phyloP scores from a whole-genome alignment of 2,329 filamentous ascomycete genomes.

The Fusarium abutilonis region DNA sequence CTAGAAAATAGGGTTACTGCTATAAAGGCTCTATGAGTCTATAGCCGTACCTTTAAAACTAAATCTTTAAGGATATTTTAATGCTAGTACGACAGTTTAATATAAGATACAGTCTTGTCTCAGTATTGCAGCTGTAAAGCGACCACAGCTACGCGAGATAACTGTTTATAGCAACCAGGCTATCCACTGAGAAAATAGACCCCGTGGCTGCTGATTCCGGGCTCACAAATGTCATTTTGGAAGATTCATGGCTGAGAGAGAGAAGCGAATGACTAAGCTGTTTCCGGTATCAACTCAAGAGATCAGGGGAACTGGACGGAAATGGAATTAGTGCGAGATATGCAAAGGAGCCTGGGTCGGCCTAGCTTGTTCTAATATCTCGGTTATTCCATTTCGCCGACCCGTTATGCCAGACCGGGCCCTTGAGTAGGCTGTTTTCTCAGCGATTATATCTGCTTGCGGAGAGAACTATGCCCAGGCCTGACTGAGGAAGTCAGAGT shows the following conservation, averaged over 20 bases:
- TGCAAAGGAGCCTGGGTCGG: neutral
- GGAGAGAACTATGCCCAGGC: too few relatives aligned
- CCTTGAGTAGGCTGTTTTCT: neutral
- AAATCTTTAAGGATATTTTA: too few relatives aligned
- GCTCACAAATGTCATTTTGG: too few relatives aligned
- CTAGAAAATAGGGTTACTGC: too few relatives aligned
- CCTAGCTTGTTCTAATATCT: constrained; percentile 1
- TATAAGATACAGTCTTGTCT: too few relatives aligned
- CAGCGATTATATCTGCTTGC: neutral
- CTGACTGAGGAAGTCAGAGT: neutral
- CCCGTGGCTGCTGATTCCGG: too few relatives aligned
- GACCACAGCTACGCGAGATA: too few relatives aligned
- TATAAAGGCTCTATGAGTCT: too few relatives aligned
- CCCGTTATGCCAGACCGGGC: neutral
- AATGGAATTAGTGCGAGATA: constrained; percentile 1
- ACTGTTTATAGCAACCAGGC: neutral
- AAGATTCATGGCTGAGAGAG: neutral
- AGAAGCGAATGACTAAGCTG: neutral
- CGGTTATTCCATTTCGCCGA: neutral
- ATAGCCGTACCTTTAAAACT: too few relatives aligned
- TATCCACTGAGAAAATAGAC: neutral
- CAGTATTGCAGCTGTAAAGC: too few relatives aligned
- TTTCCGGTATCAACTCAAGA: neutral
- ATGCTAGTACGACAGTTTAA: too few relatives aligned
- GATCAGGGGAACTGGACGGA: neutral